Conservation (phyloP, 1,284 basidiomycete genomes). For the Fomitopsis schrenkii region DNA sequence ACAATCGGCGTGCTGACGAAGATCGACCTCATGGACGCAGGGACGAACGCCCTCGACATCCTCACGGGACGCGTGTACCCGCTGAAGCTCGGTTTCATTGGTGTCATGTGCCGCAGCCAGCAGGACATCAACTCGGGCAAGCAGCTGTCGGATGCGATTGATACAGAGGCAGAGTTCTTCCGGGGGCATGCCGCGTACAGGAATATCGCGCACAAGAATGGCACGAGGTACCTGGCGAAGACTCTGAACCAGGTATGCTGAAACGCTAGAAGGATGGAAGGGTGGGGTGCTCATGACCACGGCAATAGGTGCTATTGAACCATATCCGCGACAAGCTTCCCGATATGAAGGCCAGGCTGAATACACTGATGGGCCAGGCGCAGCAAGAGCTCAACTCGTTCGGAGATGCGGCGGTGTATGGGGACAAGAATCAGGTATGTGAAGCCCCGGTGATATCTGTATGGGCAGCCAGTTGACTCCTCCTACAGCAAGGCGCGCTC, state of each 20-base stretch:
- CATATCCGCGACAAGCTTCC: conserved; percentile 99
- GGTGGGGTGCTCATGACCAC: not conserved
- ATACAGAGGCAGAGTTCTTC: conserved; percentile 93
- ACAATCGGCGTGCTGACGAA: conserved; percentile 97
- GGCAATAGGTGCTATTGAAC: conserved; percentile 82
- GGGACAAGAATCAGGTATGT: conserved; percentile 81
- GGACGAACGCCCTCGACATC: conserved; percentile 95
- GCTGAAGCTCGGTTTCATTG: conserved; percentile 96
- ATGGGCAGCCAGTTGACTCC: not conserved
- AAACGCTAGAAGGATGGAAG: not conserved
- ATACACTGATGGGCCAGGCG: conserved; percentile 98
- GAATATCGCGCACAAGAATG: conserved; percentile 96
- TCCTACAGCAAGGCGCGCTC: conserved; percentile 70
- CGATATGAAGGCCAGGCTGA: conserved; percentile 98
- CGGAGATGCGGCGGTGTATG: conserved; percentile 91
- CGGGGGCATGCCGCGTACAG: conserved; percentile 86
- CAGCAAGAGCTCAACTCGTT: conserved; percentile 98
- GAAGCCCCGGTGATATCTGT: conserved; percentile 16
- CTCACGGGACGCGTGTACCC: conserved; percentile 96
- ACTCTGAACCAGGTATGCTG: conserved; percentile 78
- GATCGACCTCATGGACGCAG: conserved; percentile 98
- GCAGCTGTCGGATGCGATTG: conserved; percentile 81
- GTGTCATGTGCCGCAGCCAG: conserved; percentile 95
- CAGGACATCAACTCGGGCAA: conserved; percentile 95
- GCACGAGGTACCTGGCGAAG: conserved; percentile 93